Evolutionary conservation across 345 rosid genomes (phyloP), one percentile per base, ranked within the genome.

Genomic region (Mercurialis annua): DNA sequence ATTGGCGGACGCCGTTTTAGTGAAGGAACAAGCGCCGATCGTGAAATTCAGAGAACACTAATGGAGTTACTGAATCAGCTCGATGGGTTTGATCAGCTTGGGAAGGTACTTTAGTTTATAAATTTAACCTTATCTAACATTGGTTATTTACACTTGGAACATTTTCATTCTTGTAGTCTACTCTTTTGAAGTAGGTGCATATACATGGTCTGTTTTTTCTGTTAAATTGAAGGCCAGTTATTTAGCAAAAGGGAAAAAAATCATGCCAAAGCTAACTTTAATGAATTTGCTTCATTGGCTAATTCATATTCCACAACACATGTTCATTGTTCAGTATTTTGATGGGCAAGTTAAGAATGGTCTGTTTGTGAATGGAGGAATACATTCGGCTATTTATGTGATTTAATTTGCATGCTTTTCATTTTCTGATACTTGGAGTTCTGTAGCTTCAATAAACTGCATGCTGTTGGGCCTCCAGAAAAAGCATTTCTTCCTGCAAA

Each of bases 41-140:
- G 99, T 79, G 99, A 94, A 86, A 91, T 91, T 57, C 99, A 94
- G 73, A 87, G 99, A 84, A 91, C 99, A 24, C 76, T 91, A 1
- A 91, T 91, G 97, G 99, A 94, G 82, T 81, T 94, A 48, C 99
- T 94, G 50, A 94, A 91, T 74, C 99, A 94, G 81, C 91, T 94
- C 67, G 99, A 94, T 84, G 99, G 99, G 47, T 94, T 94, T 82
- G 97, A 94, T 77, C 88, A 84, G 74, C 95, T 91, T 23, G 97
- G 99, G 50, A 94, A 94, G 96, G 99, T 94, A 85, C 6, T 30
- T 52, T 16, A 36, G 29, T 10, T n/a, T 29, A 30, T 53, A 40
- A 40, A 38, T 11, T 60, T 23, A 10, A 38, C 40, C 23, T 9
- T 18, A 11, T 51, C 17, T n/a, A 53, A 20, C 51, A 24, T 53